Conservation (phyloP, 1,139 yeast genomes). For the Hyphopichia pseudoburtonii region DNA sequence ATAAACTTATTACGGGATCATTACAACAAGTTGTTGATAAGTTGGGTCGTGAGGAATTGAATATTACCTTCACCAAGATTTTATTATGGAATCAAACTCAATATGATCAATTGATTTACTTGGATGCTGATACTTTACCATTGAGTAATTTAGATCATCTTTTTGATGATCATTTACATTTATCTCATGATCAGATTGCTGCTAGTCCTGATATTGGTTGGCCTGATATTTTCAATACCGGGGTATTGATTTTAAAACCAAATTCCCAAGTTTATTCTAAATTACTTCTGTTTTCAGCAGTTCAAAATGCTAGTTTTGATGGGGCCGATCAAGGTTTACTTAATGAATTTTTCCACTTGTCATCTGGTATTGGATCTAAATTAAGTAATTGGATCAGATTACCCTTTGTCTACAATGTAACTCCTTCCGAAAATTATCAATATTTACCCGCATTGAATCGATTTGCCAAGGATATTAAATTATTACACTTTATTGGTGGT, state of each 20-base stretch:
- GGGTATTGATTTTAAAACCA: constrained; percentile 31
- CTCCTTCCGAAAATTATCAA: constrained; percentile 32
- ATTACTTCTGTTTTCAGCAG: constrained; percentile 15
- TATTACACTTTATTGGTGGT: constrained; percentile 30
- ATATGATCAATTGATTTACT: constrained; percentile 25
- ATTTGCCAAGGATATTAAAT: constrained; percentile 26
- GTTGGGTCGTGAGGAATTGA: constrained; percentile 28
- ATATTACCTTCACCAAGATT: constrained; percentile 28
- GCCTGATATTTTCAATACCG: constrained; percentile 38
- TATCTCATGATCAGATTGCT: constrained; percentile 17
- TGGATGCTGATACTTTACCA: constrained; percentile 32
- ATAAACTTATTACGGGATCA: constrained; percentile 19
- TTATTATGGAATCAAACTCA: constrained; percentile 27
- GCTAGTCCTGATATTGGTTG: constrained; percentile 39
- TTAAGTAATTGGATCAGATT: constrained; percentile 23
- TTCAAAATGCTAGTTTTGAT: constrained; percentile 23
- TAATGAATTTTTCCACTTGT: constrained; percentile 24
- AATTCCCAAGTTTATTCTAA: constrained; percentile 15
- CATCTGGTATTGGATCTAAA: constrained; percentile 6
- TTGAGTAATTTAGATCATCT: constrained; percentile 23
- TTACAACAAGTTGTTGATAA: constrained; percentile 17
- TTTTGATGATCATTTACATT: constrained; percentile 17
- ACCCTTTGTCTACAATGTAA: constrained; percentile 32
- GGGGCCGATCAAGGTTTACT: constrained; percentile 38
- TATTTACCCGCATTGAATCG: constrained; percentile 31